Evolutionary conservation across 2,329 filamentous ascomycete species (phyloP), one percentile per base, ranked within the genome.

Genomic region (Penicillium oxalicum): DNA sequence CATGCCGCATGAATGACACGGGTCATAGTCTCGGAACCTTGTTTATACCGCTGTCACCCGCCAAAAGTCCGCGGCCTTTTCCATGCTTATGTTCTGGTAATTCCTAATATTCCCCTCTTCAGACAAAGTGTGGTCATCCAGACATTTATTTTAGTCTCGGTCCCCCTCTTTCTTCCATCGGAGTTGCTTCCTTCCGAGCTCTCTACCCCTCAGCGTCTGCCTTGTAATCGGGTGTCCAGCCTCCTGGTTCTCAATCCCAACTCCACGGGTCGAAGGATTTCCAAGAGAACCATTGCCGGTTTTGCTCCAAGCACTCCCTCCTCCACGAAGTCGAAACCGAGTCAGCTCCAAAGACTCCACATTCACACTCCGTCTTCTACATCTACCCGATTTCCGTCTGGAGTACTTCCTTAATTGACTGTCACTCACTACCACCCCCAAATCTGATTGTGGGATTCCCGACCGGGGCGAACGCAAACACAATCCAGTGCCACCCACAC

Each of bases 401-500:
- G 18, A 18, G 18, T 18, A 18, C 18, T 18, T 18, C 18, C 2
- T 18, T 18, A 18, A 18, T 18, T 18, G 2, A 18, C 18, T 18
- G 18, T 18, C 18, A 18, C 18, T 18, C 18, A 18, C 18, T 18
- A 18, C 18, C 40, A 45, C 13, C 32, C 18, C 26, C 50, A 24
- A 40, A 24, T 33, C 40, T 34, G 9, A 43, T 25, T 45, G 29
- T 51, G 47, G 35, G 40, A 54, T 50, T 49, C 45, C 40, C 50
- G 33, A 54, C 47, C 47, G 42, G 53, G 29, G 28, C 38, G 53
- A 53, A 53, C 42, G 40, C 47, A 45, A 41, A 47, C 46, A 39
- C 48, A 52, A 52, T 56, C 50, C 39, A 50, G 37, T 46, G 48
- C 51, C 44, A 50, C 46, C 44, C 24, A 26, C 42, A 26, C 42